A percentile compares a stretch with the other conserved stretches of the same genome.
Evolutionary conservation across 1,139 yeast species (phyloP).

Genomic region (Suhomyces chickasaworum): DNA sequence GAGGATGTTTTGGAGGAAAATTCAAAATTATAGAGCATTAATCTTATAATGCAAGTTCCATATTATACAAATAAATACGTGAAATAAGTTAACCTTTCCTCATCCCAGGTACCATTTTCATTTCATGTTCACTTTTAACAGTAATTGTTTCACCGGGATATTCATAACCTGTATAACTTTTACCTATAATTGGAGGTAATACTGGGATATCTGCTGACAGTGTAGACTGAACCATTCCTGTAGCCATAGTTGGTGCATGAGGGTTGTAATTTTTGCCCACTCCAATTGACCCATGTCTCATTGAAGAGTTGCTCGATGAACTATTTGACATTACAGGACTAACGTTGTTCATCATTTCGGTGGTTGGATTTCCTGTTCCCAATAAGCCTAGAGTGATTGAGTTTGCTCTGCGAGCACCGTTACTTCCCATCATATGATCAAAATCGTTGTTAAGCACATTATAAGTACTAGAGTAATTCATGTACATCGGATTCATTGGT

Average conservation of each 20-base stretch:
- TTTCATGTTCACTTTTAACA: constrained; percentile 3
- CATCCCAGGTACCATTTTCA: constrained; percentile 7
- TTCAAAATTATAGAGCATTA: constrained; percentile 15
- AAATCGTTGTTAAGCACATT: constrained; percentile 13
- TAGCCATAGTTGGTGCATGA: constrained; percentile 3
- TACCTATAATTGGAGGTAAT: constrained; percentile 12
- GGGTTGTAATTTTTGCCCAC: constrained; percentile 8
- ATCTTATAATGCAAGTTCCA: neutral
- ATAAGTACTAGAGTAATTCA: constrained; percentile 14
- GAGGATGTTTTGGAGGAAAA: constrained; percentile 16
- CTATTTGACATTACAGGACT: constrained; percentile 11
- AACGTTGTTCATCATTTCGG: constrained; percentile 6
- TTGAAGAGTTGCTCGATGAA: constrained; percentile 8
- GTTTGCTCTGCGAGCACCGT: constrained; percentile 15
- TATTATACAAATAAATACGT: constrained; percentile 1
- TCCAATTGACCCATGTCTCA: constrained; percentile 7
- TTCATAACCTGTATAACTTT: constrained; percentile 2
- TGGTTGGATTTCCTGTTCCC: constrained; percentile 8
- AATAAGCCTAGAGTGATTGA: constrained; percentile 18
- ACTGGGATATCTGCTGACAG: constrained; percentile 8
- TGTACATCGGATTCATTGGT: constrained; percentile 8
- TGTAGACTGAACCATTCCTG: constrained; percentile 3
- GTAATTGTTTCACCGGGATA: constrained; percentile 4
- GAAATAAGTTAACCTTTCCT: neutral
- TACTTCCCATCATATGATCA: constrained; percentile 12